These are phyloP conservation scores for Onygenales sp. DNA, from an alignment of 2,329 filamentous ascomycete species.

Conservation along the genomic window DNA sequence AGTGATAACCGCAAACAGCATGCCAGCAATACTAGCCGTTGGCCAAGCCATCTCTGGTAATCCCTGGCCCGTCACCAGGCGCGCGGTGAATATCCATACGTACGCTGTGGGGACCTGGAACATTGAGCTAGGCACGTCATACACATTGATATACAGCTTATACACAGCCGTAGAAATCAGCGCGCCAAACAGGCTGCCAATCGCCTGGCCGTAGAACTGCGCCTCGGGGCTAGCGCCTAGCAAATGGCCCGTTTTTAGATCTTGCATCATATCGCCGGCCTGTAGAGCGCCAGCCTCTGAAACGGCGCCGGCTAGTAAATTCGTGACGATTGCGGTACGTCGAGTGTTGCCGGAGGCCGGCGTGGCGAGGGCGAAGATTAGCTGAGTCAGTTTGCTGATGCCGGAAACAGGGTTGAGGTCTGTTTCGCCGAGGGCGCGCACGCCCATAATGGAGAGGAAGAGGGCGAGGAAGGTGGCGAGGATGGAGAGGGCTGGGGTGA, in stretches of 20 bases:
- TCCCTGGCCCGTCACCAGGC: slow-evolving; percentile 83
- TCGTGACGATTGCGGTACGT: slow-evolving; percentile 78
- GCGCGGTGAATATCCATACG: slow-evolving; percentile 95
- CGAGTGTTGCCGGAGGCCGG: slow-evolving; percentile 69
- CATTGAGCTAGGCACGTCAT: slow-evolving; percentile 74
- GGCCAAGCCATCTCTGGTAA: slow-evolving; percentile 74
- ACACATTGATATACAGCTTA: slow-evolving; percentile 80
- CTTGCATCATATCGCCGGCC: slow-evolving; percentile 93
- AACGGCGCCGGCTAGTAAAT: slow-evolving; percentile 85
- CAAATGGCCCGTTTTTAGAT: slow-evolving; percentile 91
- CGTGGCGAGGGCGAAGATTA: slow-evolving; percentile 87
- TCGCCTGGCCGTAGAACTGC: slow-evolving; percentile 93
- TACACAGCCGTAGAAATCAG: slow-evolving; percentile 82
- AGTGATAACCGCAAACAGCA: slow-evolving; percentile 64
- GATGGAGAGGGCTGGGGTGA: slow-evolving; percentile 66
- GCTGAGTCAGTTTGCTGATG: slow-evolving; percentile 91
- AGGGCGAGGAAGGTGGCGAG: slow-evolving; percentile 78
- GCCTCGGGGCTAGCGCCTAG: slow-evolving; percentile 86
- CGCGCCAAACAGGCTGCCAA: slow-evolving; percentile 78
- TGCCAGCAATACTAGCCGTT: slow-evolving; percentile 66
- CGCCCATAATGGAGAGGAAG: slow-evolving; percentile 54
- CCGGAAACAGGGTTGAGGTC: slow-evolving; percentile 94
- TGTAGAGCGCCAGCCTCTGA: slow-evolving; percentile 79
- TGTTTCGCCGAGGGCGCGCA: slow-evolving; percentile 63
- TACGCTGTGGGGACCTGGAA: slow-evolving; percentile 93